Evolutionary conservation across 192 early-diverging fungal species (phyloP), one percentile per base, ranked within the genome.

Genomic region (Backusella australiensis): DNA sequence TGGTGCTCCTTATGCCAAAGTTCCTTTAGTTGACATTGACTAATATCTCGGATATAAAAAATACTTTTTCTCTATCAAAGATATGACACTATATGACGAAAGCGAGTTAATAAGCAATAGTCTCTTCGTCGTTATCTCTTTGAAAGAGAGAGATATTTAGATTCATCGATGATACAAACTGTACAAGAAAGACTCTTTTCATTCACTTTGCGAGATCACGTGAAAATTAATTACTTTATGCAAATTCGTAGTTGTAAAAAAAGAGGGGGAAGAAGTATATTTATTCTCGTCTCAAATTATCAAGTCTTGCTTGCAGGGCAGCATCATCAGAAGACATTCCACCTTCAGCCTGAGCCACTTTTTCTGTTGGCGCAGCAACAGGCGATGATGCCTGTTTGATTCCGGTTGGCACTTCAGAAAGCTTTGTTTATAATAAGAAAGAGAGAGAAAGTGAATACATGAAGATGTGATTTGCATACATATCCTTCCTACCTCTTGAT

Each of bases 271-370:
- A 15, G 1, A 14, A 46, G 9, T 34, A 21, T 17, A 3, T 71
- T 71, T 90, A 97, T 82, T 96, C 96, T 66, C 91, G 83, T 74
- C 96, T 91, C 76, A 98, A 86, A 59, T 94, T 95, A 75, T 96
- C 93, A 67, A 98, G 78, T 73, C 96, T 89, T 12, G 94, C 95
- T 81, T 96, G 96, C 69, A 98, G 82, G 12, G 94, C 94, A 53
- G 93, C 94, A 80, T 95, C 95, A 73, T 90, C 86, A 19, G 82
- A 86, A 6, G 86, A 79, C 49, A 88, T 85, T 12, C 84, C 87
- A 39, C 83, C 85, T 71, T 87, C 84, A 12, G 76, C 75, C 75
- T 89, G 86, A 12, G 91, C 88, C 12, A 88, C 82, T 49, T 85
- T 82, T 34, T 75, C 79, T 66, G 82, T 82, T 15, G 81, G 81